A percentile compares a stretch with the other conserved stretches of the same genome.
phyloP scores from a whole-genome alignment of 345 rosid species.

The Syzygium grande region DNA sequence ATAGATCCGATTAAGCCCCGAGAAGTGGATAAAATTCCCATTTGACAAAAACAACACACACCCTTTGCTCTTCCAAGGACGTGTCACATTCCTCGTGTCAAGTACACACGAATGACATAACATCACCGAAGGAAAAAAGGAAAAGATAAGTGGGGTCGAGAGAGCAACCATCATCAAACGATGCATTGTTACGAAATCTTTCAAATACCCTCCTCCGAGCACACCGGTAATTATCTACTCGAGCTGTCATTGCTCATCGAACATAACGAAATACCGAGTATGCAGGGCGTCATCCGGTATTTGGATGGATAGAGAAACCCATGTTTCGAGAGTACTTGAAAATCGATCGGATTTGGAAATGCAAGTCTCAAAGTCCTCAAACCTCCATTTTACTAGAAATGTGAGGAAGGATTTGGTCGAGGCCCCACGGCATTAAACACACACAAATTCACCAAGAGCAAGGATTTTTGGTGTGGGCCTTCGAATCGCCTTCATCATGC shows the following conservation, averaged over 20 bases:
- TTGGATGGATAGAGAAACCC: not conserved
- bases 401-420: not conserved
- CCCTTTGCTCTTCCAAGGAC: not conserved
- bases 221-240: not conserved
- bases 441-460: not conserved
- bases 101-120: not conserved
- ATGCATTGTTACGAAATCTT: not conserved
- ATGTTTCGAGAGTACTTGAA: not conserved
- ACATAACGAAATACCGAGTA: not conserved
- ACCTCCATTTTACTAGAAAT: not conserved
- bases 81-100: not conserved
- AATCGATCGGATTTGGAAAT: not conserved
- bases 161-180: not conserved
- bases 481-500: not conserved
- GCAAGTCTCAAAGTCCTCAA: not conserved
- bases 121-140: not conserved
- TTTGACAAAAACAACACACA: not conserved
- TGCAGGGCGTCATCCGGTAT: accelerated
- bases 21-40: not conserved
- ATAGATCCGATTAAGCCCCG: not conserved
- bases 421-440: not conserved
- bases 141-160: not conserved
- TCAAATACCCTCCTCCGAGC: not conserved
- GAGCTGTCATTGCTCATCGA: accelerated
- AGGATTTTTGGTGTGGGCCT: not conserved